Base-by-base conservation (phyloP, 73 alveolate genomes). In the Halteria grandinella region DNA sequence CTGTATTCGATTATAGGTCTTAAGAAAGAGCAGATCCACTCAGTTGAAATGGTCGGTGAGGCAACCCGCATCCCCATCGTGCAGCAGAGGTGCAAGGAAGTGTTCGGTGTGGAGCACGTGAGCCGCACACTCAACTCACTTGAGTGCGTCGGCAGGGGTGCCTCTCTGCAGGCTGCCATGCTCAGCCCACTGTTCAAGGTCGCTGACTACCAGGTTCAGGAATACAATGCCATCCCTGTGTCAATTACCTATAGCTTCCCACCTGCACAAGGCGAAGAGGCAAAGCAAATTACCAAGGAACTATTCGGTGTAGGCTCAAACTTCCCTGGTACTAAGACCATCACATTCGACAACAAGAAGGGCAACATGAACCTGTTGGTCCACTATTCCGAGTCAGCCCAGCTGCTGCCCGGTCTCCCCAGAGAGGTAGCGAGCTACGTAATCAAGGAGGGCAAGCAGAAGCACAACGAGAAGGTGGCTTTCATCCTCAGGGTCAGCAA, bases 161-260 rank as follows among this genome's bases (percentile, higher is more conserved):
- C 98, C 81, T 95, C 99, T 5, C 90, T 97, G 62, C 93, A 84
- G 95, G 98, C 99, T 10, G 99, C 99, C 59, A 96, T 97, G 99
- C 83, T 87, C 71, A 81, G 97, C 55, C 99, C 99, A 6, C 76
- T 90, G 59, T 97, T 60, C 94, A 87, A 86, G 72, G 99, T 95
- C 37, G 84, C 95, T 45, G 93, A 89, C 73, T 93, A 86, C 79
- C 79, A 82, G 37, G 88, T 89, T 57, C 86, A 86, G 51, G 98
- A 96, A 66, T 83, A 73, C 88, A 94, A 90, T 80, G 85, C 70
- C 36, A 84, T 73, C 79, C 92, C 98, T 18, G 84, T 94, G 49
- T 82, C 81, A 60, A 82, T 96, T 72, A 90, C 93, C 28, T 95
- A 93, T 93, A 90, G 88, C 18, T 86, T 48, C 64, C 50, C 80